Evolutionary conservation across 208 protist genomes (phyloP).

Genomic region (Leishmania aethiopica): DNA sequence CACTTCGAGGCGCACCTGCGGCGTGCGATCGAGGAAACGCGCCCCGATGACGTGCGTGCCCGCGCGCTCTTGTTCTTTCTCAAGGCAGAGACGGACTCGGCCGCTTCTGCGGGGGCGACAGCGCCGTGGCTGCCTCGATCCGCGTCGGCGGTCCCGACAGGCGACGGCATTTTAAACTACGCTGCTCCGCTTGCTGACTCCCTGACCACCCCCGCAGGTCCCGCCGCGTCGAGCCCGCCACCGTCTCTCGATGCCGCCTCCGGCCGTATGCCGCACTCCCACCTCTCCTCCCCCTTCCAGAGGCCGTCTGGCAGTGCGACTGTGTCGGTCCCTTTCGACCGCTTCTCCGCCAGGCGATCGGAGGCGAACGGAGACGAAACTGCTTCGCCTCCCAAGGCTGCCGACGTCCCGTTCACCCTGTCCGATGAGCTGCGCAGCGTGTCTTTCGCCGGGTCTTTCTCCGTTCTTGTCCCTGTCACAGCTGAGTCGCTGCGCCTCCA

Average conservation of each 20-base stretch:
- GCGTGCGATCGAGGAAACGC: constrained; percentile 41
- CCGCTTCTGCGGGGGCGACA: constrained; percentile 1
- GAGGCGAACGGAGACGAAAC: constrained; percentile 5
- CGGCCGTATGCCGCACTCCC: neutral
- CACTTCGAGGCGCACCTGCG: constrained; percentile 69
- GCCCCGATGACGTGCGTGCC: constrained; percentile 37
- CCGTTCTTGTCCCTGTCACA: constrained; percentile 26
- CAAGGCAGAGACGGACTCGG: constrained; percentile 43
- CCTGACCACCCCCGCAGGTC: neutral
- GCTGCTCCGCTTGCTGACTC: neutral
- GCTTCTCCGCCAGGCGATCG: neutral
- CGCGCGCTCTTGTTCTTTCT: constrained; percentile 62
- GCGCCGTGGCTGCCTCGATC: constrained; percentile 7
- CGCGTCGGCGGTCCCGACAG: constrained; percentile 9
- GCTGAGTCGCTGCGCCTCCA: constrained; percentile 31
- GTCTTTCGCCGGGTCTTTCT: constrained; percentile 5
- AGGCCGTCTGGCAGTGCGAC: neutral
- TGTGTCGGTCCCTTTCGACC: constrained; percentile 3
- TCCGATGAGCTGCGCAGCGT: constrained; percentile 10
- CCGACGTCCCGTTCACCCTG: neutral
- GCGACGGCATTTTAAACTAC: constrained; percentile 16
- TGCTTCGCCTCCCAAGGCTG: neutral
- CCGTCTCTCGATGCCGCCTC: neutral
- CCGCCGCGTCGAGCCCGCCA: neutral
- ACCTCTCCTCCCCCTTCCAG: neutral